phyloP scores from a whole-genome alignment of 176 grass and related monocot species.

The Saccharum spontaneum region DNA sequence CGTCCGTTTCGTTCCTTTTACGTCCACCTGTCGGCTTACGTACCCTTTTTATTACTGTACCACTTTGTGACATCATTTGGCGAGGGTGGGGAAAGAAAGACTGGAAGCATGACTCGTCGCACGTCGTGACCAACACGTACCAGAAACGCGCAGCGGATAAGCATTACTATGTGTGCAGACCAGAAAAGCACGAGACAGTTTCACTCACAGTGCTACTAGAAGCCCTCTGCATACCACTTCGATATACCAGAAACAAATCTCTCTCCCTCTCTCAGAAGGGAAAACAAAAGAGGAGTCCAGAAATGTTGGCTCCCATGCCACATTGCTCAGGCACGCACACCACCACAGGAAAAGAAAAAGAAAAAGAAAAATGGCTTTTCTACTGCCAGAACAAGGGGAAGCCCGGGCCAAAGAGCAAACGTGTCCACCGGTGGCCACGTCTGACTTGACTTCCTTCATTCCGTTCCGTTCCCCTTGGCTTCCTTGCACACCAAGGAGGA shows the following conservation, averaged over 20 bases:
- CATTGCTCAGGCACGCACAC: not conserved
- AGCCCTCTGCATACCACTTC: slow-evolving; percentile 44
- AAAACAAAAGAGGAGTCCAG: slow-evolving; percentile 7
- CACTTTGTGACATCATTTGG: no score
- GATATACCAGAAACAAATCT: slow-evolving; percentile 43
- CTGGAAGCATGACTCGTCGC: no score
- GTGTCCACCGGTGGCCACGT: not conserved
- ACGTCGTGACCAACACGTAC: no score
- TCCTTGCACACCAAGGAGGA: no score
- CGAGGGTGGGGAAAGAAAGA: no score
- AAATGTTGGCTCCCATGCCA: slow-evolving; percentile 2
- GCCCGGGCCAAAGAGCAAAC: not conserved
- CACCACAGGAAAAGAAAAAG: not conserved
- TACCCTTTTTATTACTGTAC: no score
- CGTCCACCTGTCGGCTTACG: no score
- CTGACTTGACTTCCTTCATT: not conserved
- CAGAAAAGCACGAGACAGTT: not conserved
- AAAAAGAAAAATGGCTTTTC: not conserved
- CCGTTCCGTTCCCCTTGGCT: no score
- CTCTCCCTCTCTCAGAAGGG: not conserved
- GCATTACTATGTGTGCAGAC: no score
- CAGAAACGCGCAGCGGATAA: no score
- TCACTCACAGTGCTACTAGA: not conserved
- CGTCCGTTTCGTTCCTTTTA: no score
- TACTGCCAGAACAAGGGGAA: not conserved